Evolutionary conservation across 768 basidiomycete genomes (phyloP).

Genomic region (Psilocybe cubensis): DNA sequence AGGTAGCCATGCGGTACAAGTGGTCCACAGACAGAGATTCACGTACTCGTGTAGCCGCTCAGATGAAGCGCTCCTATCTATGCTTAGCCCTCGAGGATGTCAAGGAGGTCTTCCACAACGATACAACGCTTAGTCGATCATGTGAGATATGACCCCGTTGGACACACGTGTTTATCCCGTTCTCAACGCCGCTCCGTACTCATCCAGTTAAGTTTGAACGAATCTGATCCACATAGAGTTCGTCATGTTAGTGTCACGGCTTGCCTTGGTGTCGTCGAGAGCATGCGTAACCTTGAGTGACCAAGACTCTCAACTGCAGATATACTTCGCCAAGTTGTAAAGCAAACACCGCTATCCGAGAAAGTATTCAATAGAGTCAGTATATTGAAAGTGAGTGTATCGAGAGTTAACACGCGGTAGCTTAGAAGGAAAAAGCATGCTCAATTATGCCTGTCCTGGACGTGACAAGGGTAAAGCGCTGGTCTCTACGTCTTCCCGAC

Average conservation of each 20-base stretch:
- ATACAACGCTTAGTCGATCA: neutral
- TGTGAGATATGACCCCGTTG: neutral
- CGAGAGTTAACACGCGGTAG: neutral
- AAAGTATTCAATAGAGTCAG: neutral
- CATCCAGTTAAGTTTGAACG: too few species aligned
- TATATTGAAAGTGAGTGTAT: neutral
- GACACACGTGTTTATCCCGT: neutral
- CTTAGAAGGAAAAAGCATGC: neutral
- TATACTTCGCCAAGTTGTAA: too few species aligned
- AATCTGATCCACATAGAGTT: too few species aligned
- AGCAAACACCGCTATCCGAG: neutral
- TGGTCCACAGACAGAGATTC: neutral
- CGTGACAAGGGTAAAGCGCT: conserved; percentile 16
- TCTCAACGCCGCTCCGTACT: too few species aligned
- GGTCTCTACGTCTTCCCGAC: conserved; percentile 39
- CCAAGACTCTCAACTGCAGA: too few species aligned
- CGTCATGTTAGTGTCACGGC: too few species aligned
- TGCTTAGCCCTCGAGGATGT: neutral
- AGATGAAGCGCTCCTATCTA: neutral
- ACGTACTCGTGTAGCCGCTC: neutral
- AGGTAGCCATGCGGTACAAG: neutral
- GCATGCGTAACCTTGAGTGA: too few species aligned
- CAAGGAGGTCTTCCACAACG: neutral
- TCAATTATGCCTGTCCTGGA: neutral
- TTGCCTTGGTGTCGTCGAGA: too few species aligned